Percentiles rank a stretch among this genome's conserved stretches.
Evolutionary conservation across 2,329 filamentous ascomycete species (phyloP).

Genomic region (Chaetomium strumarium): DNA sequence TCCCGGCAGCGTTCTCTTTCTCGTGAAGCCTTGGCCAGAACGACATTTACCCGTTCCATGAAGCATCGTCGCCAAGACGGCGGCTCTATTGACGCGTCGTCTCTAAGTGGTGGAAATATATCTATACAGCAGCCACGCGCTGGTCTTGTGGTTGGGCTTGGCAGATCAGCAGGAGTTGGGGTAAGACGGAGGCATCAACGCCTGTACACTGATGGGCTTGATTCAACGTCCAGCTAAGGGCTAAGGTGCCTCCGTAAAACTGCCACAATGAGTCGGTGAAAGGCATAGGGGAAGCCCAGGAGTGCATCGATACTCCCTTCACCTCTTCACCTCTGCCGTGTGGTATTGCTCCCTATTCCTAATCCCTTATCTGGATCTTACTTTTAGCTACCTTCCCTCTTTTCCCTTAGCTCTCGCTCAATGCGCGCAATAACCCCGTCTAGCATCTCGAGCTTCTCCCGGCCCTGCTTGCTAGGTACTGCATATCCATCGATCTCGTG

Average conservation of each 20-base stretch:
- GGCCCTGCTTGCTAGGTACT: slow-evolving; percentile 5
- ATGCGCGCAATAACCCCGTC: slow-evolving; percentile 9
- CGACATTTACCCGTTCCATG: slow-evolving; percentile 11
- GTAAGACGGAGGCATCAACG: too few species aligned
- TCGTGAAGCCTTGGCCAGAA: not conserved
- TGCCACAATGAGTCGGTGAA: too few species aligned
- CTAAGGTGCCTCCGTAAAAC: too few species aligned
- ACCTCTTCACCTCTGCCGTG: not conserved
- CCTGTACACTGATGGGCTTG: too few species aligned
- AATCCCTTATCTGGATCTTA: not conserved
- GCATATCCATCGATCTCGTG: slow-evolving; percentile 15
- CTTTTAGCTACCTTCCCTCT: not conserved
- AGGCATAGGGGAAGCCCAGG: too few species aligned
- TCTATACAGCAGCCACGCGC: not conserved
- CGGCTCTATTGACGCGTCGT: not conserved
- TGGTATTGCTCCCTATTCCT: not conserved
- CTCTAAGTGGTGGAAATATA: slow-evolving; percentile 16
- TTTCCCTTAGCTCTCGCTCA: slow-evolving; percentile 11
- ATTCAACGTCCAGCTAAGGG: too few species aligned
- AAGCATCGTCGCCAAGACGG: slow-evolving; percentile 9
- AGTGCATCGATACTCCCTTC: not conserved
- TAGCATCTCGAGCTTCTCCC: slow-evolving; percentile 13
- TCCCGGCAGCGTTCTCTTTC: not conserved
- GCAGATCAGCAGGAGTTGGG: not conserved
- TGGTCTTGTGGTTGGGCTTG: not conserved